Conservation (phyloP, 495 filamentous ascomycete species). For the Lophium mytilinum region DNA sequence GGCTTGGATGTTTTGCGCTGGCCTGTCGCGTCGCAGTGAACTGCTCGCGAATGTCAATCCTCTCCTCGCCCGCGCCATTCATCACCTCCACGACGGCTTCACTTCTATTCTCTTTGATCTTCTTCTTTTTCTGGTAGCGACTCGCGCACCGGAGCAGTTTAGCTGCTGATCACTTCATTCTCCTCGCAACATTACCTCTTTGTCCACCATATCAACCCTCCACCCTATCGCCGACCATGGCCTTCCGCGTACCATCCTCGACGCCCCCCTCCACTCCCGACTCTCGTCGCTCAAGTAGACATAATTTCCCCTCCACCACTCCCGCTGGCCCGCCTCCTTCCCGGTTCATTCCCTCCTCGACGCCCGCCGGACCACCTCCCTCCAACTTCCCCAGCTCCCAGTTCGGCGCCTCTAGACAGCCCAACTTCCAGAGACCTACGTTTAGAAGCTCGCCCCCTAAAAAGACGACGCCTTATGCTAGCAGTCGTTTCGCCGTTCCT, state of each 20-base stretch:
- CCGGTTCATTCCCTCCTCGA: conserved; percentile 56
- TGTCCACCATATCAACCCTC: neutral
- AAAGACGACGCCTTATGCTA: conserved; percentile 34
- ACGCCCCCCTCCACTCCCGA: conserved; percentile 26
- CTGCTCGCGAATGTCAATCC: too few species aligned
- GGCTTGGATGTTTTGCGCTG: too few species aligned
- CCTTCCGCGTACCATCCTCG: conserved; percentile 22
- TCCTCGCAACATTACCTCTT: neutral
- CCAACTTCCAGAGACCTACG: neutral
- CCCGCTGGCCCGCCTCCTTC: conserved; percentile 67
- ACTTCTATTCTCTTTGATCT: too few species aligned
- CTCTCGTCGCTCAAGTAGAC: conserved; percentile 18
- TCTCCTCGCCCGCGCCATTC: too few species aligned
- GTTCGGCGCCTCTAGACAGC: conserved; percentile 27
- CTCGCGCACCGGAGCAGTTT: too few species aligned
- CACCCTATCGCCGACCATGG: conserved; percentile 4
- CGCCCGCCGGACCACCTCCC: conserved; percentile 59
- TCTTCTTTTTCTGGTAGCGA: too few species aligned
- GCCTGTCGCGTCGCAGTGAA: too few species aligned
- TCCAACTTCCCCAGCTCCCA: conserved; percentile 62
- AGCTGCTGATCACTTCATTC: too few species aligned
- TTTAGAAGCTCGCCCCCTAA: conserved; percentile 12
- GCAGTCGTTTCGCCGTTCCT: conserved; percentile 1
- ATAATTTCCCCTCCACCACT: conserved; percentile 59
- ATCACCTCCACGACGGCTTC: neutral